Percentiles rank a stretch among this genome's conserved stretches.
phyloP scores from a whole-genome alignment of 2,329 filamentous ascomycete species.

The Nigrospora sphaerica region DNA sequence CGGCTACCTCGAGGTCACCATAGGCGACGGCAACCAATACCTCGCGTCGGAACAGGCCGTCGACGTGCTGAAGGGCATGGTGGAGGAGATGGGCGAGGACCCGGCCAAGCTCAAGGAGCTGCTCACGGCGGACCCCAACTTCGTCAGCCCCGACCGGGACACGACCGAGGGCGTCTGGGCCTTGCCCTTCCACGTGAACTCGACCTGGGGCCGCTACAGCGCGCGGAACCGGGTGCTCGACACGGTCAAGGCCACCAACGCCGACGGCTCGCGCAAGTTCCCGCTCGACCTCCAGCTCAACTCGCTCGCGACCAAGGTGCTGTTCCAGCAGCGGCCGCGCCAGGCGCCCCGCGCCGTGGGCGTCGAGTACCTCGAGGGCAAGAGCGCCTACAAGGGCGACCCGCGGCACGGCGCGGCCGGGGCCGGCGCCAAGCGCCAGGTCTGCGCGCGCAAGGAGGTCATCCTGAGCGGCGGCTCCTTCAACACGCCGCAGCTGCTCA shows the following conservation, averaged over 20 bases:
- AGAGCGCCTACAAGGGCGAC: conserved; percentile 13
- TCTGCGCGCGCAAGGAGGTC: conserved; percentile 15
- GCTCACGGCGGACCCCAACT: background rate
- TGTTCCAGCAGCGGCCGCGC: conserved; percentile 7
- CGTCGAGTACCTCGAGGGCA: conserved; percentile 11
- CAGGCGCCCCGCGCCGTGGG: conserved; percentile 9
- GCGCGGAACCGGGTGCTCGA: conserved; percentile 42
- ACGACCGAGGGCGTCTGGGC: conserved; percentile 36
- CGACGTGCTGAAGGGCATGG: background rate
- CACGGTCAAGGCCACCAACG: conserved; percentile 29
- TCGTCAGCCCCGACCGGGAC: conserved; percentile 24
- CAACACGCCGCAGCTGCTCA: conserved; percentile 24
- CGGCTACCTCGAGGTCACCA: conserved; percentile 40
- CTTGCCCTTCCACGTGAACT: conserved; percentile 37
- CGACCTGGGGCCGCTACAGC: conserved; percentile 31
- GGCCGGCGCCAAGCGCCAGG: background rate
- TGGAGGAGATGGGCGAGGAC: background rate
- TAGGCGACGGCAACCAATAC: conserved; percentile 2
- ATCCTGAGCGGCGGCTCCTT: conserved; percentile 22
- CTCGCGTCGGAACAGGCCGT: background rate
- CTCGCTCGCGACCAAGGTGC: conserved; percentile 12
- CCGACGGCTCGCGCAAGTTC: conserved; percentile 20
- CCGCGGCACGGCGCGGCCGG: background rate
- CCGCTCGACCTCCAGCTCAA: conserved; percentile 34
- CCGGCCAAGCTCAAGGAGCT: background rate